These are phyloP conservation scores for Dalbergia cultrata DNA, from an alignment of 306 rosid species.

Conservation along the genomic window DNA sequence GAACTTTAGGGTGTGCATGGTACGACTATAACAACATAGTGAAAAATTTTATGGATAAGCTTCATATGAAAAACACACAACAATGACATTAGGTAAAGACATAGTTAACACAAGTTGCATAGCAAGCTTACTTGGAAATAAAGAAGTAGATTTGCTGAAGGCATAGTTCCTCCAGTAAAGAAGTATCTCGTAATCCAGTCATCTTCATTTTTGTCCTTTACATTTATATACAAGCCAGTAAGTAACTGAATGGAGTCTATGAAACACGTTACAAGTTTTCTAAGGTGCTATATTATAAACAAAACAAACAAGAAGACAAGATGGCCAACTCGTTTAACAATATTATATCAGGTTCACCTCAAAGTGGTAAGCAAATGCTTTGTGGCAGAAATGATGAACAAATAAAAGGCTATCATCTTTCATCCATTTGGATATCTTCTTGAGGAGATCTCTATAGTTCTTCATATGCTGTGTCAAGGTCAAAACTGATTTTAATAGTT, in stretches of 20 bases:
- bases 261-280: background rate
- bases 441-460: conserved; percentile 86
- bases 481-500: conserved; percentile 7
- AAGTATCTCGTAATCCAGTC: conserved; percentile 94
- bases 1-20: no score
- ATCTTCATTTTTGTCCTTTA: conserved; percentile 82
- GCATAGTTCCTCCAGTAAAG: conserved; percentile 95
- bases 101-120: conserved; percentile 6
- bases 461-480: conserved; percentile 82
- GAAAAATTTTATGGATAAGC: no score
- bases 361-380: conserved; percentile 87
- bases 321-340: conserved; percentile 11
- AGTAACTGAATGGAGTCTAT: background rate
- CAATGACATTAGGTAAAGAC: conserved; percentile 5
- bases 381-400: conserved; percentile 87
- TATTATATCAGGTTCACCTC: conserved; percentile 64
- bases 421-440: conserved; percentile 93
- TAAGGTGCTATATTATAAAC: conserved; percentile 19
- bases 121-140: conserved; percentile 78
- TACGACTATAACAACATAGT: no score
- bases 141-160: conserved; percentile 89
- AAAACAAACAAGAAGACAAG: conserved; percentile 28
- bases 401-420: conserved; percentile 79
- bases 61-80: no score
- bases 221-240: conserved; percentile 3